Base-by-base conservation (phyloP, 257 asterid genomes). In the Solanum pennellii region DNA sequence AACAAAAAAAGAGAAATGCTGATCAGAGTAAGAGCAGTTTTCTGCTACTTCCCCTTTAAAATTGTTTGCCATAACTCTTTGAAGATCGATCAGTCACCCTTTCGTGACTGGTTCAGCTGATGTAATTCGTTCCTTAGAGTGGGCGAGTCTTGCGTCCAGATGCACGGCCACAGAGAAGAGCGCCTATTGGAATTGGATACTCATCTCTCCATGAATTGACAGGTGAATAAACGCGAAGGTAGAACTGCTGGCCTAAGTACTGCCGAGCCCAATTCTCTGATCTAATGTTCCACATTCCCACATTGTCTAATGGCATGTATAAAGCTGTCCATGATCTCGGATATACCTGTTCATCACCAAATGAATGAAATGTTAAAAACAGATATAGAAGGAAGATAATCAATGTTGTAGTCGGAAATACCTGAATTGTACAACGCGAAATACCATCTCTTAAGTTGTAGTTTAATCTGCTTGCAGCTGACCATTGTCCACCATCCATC, bases 261-360 rank as follows among this genome's bases (percentile, higher is more conserved):
- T 92, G 93, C 3, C 89, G 89, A 33, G 91, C 92, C 94, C 93
- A 92, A 86, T 89, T 88, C 86, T 87, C 91, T 8, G 94, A 92
- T 75, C 93, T 87, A 5, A 92, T 65, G 45, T 92, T 92, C 94
- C 94, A 90, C 94, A 92, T 92, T 29, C 94, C 94, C 33, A 89
- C 93, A 41, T 92, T 92, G 91, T 92, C 94, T 87, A 92, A 85
- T 6, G 94, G 92, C 92, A 90, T 90, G 88, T 90, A 92, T 79
- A 90, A 47, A 5, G 94, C 93, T 62, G 91, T 90, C 94, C 94
- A 90, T 72, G 93, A 89, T 59, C 37, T 85, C 2, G 94, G 94
- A 86, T 90, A 92, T n/a, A 92, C 94, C 91, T 92, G 85, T 31
- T 72, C 52, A 75, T 45, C 80, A 25, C 27, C 39, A 31, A 31